Percentiles rank a stretch among this genome's conserved stretches.
These are phyloP conservation scores for Fomitopsis palustris DNA, from an alignment of 1,284 basidiomycete species.

Conservation along the genomic window DNA sequence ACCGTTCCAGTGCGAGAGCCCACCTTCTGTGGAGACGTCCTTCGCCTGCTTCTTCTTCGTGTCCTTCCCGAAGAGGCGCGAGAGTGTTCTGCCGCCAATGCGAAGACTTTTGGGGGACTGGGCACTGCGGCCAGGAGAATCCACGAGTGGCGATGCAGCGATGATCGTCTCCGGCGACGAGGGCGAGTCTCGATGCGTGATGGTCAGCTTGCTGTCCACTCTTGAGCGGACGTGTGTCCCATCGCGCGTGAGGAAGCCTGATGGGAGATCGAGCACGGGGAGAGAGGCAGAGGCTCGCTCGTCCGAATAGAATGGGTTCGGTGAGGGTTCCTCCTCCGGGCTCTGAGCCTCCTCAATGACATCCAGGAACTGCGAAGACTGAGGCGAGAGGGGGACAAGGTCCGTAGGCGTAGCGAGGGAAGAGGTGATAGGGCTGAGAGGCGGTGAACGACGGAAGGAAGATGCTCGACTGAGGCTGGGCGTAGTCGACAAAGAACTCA, in stretches of 20 bases:
- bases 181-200: neutral
- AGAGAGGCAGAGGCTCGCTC: neutral
- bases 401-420: slow-evolving; percentile 18
- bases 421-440: slow-evolving; percentile 30
- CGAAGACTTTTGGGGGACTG: slow-evolving; percentile 3
- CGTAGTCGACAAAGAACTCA: slow-evolving; percentile 33
- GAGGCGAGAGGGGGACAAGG: slow-evolving; percentile 7
- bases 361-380: slow-evolving; percentile 13
- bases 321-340: slow-evolving; percentile 16
- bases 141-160: neutral
- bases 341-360: slow-evolving; percentile 23
- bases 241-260: neutral
- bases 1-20: slow-evolving; percentile 2
- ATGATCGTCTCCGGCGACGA: slow-evolving; percentile 8
- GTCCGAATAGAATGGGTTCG: neutral
- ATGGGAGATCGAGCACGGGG: neutral
- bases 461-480: slow-evolving; percentile 30
- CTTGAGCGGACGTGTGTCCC: neutral
- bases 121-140: neutral
- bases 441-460: slow-evolving; percentile 31
- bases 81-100: slow-evolving; percentile 1
- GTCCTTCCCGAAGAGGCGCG: slow-evolving; percentile 9
- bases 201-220: neutral
- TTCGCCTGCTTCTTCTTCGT: neutral
- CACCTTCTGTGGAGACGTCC: neutral